A percentile compares a stretch with the other conserved stretches of the same genome.
phyloP scores from a whole-genome alignment of 768 basidiomycete species.

The Leccinum subgranulosum region DNA sequence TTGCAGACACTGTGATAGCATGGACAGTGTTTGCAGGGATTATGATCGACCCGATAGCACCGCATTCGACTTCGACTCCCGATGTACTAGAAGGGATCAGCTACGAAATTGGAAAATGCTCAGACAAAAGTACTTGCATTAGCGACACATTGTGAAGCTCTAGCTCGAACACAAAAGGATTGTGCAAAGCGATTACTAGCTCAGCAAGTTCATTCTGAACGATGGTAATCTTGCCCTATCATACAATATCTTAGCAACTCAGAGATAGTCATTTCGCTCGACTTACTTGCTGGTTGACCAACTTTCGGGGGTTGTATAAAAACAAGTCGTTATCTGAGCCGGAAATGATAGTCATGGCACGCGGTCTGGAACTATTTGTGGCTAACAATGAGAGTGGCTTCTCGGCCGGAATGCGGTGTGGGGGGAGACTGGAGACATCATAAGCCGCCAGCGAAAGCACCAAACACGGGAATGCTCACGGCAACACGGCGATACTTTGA shows the following conservation, averaged over 20 bases:
- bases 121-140: slow-evolving; percentile 48
- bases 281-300: slow-evolving; percentile 54
- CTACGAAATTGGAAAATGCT: neutral
- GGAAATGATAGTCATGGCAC: slow-evolving; percentile 46
- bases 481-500: slow-evolving; percentile 70
- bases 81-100: slow-evolving; percentile 58
- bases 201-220: slow-evolving; percentile 85
- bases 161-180: slow-evolving; percentile 90
- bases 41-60: slow-evolving; percentile 51
- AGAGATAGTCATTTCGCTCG: neutral
- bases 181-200: slow-evolving; percentile 79
- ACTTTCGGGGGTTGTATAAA: slow-evolving; percentile 85
- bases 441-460: neutral
- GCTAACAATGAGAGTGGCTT: slow-evolving; percentile 60
- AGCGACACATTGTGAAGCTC: slow-evolving; percentile 79
- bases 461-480: slow-evolving; percentile 46
- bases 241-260: neutral
- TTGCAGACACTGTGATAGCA: slow-evolving; percentile 66
- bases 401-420: slow-evolving; percentile 69
- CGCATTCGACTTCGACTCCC: slow-evolving; percentile 71
- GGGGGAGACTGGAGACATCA: slow-evolving; percentile 52
- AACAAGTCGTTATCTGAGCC: slow-evolving; percentile 73
- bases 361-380: slow-evolving; percentile 35
- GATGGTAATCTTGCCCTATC: slow-evolving; percentile 57
- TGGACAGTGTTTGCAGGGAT: slow-evolving; percentile 77